Evolutionary conservation across 176 grass and related monocot genomes (phyloP).

Genomic region (Oropetium thomaeum): DNA sequence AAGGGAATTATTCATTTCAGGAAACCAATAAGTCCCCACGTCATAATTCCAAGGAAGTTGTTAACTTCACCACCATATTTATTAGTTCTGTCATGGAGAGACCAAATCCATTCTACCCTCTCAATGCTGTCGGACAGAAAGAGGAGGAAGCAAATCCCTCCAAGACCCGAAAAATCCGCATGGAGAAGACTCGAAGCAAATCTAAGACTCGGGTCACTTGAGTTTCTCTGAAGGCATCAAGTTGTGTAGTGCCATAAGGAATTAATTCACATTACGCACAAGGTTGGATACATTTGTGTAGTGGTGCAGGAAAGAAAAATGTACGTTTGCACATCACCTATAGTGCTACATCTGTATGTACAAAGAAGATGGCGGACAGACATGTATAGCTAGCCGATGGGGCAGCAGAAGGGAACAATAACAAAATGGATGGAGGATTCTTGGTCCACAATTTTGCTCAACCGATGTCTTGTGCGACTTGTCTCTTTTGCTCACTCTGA

Average conservation of each 20-base stretch:
- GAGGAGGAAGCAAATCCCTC: no score
- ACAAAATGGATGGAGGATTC: conserved; percentile 21
- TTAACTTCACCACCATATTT: no score
- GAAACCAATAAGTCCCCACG: no score
- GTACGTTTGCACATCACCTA: not conserved
- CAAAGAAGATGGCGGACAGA: not conserved
- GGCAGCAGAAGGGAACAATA: conserved; percentile 29
- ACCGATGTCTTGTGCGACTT: conserved; percentile 37
- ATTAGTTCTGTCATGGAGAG: no score
- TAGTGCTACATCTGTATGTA: not conserved
- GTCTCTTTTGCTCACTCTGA: conserved; percentile 31
- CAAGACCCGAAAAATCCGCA: no score
- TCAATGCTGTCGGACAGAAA: no score
- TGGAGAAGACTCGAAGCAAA: no score
- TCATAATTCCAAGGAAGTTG: no score
- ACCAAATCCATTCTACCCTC: no score
- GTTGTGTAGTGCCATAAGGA: not conserved
- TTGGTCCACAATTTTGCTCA: conserved; percentile 36
- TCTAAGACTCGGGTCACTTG: not conserved
- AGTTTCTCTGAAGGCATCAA: not conserved
- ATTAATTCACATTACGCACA: not conserved
- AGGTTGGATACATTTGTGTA: not conserved
- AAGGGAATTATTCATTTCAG: no score
- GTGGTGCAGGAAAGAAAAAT: not conserved
- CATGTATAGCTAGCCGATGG: not conserved